phyloP scores from a whole-genome alignment of 2,329 filamentous ascomycete species.

The Penicillium sp. region DNA sequence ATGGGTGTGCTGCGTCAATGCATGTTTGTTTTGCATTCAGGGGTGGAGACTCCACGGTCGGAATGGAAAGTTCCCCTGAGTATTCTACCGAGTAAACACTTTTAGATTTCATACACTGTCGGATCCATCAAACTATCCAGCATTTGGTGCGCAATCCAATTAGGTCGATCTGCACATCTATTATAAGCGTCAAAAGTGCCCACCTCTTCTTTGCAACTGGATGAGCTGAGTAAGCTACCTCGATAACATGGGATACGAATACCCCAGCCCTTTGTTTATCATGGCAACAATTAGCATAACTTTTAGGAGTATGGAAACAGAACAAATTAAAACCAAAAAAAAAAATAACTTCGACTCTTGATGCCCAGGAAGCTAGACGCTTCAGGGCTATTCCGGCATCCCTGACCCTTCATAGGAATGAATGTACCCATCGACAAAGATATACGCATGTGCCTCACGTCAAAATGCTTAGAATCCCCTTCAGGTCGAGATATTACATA shows the following conservation, averaged over 20 bases:
- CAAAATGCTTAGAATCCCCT: too few relatives aligned
- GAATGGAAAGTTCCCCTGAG: not conserved
- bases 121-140: not conserved
- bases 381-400: too few relatives aligned
- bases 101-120: not conserved
- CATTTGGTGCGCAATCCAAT: not conserved
- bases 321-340: too few relatives aligned
- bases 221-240: not conserved
- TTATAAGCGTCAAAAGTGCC: not conserved
- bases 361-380: too few relatives aligned
- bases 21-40: not conserved
- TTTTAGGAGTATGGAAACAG: too few relatives aligned
- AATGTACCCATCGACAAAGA: too few relatives aligned
- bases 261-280: too few relatives aligned
- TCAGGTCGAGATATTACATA: too few relatives aligned
- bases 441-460: too few relatives aligned
- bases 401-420: too few relatives aligned
- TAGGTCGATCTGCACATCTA: not conserved
- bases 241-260: not conserved
- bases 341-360: too few relatives aligned
- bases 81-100: not conserved
- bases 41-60: not conserved
- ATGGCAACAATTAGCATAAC: too few relatives aligned
- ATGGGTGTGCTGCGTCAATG: not conserved
- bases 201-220: not conserved